phyloP scores from a whole-genome alignment of 1,284 basidiomycete genomes.

The Puccinia novopanici region DNA sequence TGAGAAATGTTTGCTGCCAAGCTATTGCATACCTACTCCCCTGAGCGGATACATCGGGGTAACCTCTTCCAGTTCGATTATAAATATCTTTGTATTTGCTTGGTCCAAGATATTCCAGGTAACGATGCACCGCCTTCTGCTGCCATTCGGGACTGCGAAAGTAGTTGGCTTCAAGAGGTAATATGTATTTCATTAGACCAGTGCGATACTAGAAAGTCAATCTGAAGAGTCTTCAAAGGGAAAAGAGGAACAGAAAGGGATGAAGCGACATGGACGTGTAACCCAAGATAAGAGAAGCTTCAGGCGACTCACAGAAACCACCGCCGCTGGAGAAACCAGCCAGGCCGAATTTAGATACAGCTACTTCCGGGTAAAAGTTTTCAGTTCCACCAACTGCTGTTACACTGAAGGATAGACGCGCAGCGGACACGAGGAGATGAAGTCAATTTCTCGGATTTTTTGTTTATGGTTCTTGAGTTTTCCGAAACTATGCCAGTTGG shows the following conservation, averaged over 20 bases:
- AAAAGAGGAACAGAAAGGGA: not conserved
- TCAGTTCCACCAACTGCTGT: slow-evolving; percentile 57
- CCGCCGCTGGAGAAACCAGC: slow-evolving; percentile 39
- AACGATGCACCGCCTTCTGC: slow-evolving; percentile 52
- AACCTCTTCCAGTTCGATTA: slow-evolving; percentile 56
- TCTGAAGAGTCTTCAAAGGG: slow-evolving; percentile 5
- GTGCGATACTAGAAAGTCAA: not conserved
- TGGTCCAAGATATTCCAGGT: slow-evolving; percentile 54
- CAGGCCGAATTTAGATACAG: slow-evolving; percentile 31
- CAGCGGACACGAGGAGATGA: too few relatives aligned
- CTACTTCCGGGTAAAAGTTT: slow-evolving; percentile 57
- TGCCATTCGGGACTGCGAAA: slow-evolving; percentile 56
- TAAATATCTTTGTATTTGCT: slow-evolving; percentile 54
- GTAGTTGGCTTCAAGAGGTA: slow-evolving; percentile 51
- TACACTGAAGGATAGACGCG: slow-evolving; percentile 5
- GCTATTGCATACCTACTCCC: slow-evolving; percentile 53
- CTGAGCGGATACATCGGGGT: slow-evolving; percentile 58
- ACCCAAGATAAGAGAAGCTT: not conserved
- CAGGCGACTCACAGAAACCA: slow-evolving; percentile 34
- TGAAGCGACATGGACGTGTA: not conserved
- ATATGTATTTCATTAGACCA: not conserved
- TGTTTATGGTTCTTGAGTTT: not conserved
- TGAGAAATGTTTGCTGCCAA: slow-evolving; percentile 50
- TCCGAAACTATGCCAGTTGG: not conserved
- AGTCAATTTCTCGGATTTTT: not conserved